phyloP scores from a whole-genome alignment of 164 flowering plant genomes.

The Saururus chinensis region DNA sequence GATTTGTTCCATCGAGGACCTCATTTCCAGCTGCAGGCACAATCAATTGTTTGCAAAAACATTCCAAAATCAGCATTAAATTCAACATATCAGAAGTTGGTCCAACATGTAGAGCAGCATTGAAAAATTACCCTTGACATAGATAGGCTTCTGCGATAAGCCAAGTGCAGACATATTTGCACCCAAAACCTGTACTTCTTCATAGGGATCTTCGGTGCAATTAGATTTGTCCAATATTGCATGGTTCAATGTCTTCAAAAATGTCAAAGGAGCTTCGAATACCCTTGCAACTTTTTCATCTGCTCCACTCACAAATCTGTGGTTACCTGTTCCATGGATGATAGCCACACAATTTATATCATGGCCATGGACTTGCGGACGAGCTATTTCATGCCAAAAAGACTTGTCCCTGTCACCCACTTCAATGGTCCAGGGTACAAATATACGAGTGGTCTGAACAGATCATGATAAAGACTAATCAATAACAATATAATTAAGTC shows the following conservation, averaged over 20 bases:
- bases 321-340: constrained; percentile 75
- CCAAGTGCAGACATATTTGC: constrained; percentile 99
- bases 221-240: constrained; percentile 28
- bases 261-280: constrained; percentile 91
- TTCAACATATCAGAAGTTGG: background rate
- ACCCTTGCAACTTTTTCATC: constrained; percentile 98
- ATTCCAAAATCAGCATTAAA: background rate
- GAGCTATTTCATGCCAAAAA: constrained; percentile 93
- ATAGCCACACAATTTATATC: constrained; percentile 84
- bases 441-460: constrained; percentile 76
- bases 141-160: constrained; percentile 89
- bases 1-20: constrained; percentile 23
- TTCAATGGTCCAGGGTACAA: constrained; percentile 63
- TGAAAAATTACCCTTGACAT: constrained; percentile 43
- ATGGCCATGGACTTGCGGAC: constrained; percentile 99
- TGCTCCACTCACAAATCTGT: constrained; percentile 91
- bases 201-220: constrained; percentile 36
- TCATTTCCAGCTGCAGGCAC: constrained; percentile 40
- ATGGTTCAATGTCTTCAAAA: constrained; percentile 67
- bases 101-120: background rate
- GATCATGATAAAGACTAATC: background rate
- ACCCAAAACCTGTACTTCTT: constrained; percentile 66
- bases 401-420: constrained; percentile 15
- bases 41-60: background rate
- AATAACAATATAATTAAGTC: background rate